Conservation (phyloP, 2,329 filamentous ascomycete genomes). For the Colletotrichum tropicicola region DNA sequence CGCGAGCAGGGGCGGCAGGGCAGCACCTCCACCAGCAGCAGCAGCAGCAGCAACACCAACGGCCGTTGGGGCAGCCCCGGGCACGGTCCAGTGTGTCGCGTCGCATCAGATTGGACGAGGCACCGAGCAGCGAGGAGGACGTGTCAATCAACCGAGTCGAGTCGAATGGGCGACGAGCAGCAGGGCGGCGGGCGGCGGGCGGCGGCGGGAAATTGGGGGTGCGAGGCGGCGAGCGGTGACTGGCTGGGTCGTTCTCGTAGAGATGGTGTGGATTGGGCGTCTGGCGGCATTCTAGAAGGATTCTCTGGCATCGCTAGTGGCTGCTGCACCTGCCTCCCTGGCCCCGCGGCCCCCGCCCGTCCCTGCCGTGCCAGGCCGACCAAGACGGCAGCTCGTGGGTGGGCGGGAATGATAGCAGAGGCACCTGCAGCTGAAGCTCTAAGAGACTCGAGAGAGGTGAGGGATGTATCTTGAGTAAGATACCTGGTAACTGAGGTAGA, state of each 20-base stretch:
- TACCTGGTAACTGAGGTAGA: no score
- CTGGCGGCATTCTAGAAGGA: constrained; percentile 27
- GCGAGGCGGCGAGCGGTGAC: neutral
- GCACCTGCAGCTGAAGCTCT: no score
- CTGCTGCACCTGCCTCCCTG: no score
- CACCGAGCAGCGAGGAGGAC: no score
- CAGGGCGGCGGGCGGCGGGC: neutral
- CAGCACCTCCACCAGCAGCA: neutral
- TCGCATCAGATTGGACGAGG: no score
- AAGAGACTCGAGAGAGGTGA: no score
- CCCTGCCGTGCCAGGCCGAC: neutral
- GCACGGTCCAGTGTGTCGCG: neutral
- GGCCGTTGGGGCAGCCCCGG: constrained; percentile 1
- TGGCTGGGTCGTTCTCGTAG: neutral
- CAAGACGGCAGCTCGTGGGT: no score
- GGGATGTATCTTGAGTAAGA: no score
- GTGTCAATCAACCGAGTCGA: no score
- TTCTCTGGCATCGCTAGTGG: constrained; percentile 8
- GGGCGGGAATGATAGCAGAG: no score
- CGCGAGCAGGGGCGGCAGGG: neutral
- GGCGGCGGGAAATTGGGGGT: constrained; percentile 5
- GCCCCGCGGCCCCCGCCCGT: neutral
- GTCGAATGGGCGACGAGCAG: neutral
- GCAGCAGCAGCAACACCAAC: neutral
- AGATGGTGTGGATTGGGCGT: constrained; percentile 13